A percentile compares a stretch with the other conserved stretches of the same genome.
These are phyloP conservation scores for Daphne laureola DNA, from an alignment of 441 rosid genomes.

Conservation along the genomic window DNA sequence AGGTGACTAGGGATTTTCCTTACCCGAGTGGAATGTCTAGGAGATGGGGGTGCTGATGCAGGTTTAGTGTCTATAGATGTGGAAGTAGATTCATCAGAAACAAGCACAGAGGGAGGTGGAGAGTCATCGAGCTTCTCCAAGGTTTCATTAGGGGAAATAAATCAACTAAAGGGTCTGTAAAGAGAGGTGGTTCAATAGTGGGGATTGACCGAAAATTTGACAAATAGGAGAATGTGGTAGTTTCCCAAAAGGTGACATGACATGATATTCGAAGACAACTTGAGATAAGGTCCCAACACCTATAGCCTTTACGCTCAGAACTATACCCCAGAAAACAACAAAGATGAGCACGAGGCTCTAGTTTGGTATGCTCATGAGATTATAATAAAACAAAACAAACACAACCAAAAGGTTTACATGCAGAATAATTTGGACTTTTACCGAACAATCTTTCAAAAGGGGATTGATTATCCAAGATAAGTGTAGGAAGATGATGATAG, in stretches of 20 bases:
- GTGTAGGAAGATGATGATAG: too few species aligned
- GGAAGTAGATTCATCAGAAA: too few species aligned
- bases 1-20: too few species aligned
- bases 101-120: neutral
- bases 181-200: neutral
- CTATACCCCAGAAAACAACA: neutral
- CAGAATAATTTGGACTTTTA: too few species aligned
- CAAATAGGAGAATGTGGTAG: neutral
- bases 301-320: neutral
- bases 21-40: too few species aligned
- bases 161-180: neutral
- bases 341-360: neutral
- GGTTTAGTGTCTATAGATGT: too few species aligned
- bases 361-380: neutral
- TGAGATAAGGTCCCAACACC: neutral
- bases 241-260: neutral
- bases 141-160: neutral
- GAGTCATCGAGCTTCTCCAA: neutral
- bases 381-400: neutral
- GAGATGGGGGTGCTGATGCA: too few species aligned
- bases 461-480: too few species aligned
- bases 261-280: neutral
- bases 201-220: neutral
- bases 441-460: too few species aligned
- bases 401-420: too few species aligned